Conservation (phyloP, 1,284 basidiomycete genomes). For the Psilocybe mexicana region DNA sequence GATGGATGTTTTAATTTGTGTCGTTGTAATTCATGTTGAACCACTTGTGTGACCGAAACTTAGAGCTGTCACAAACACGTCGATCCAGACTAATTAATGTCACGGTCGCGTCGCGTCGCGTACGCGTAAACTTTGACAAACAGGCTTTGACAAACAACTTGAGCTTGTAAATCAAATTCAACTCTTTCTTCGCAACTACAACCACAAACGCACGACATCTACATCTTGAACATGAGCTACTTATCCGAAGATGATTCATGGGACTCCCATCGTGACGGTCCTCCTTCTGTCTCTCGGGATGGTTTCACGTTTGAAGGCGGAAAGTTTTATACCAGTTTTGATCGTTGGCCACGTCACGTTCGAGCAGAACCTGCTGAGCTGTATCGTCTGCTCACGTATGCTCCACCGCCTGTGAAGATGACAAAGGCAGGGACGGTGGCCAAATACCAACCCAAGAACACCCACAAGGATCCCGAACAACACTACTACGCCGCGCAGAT, state of each 20-base stretch:
- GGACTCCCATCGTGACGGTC: background rate
- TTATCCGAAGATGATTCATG: background rate
- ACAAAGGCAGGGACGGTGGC: slow-evolving; percentile 28
- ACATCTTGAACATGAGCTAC: background rate
- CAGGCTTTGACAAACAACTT: background rate
- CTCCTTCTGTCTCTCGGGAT: slow-evolving; percentile 8
- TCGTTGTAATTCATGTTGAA: no score
- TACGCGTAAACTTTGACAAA: background rate
- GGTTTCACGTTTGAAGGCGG: slow-evolving; percentile 22
- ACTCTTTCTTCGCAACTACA: background rate
- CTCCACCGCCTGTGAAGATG: slow-evolving; percentile 20
- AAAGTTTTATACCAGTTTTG: slow-evolving; percentile 23
- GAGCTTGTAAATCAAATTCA: no score
- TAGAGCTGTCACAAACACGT: background rate
- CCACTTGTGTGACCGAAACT: no score
- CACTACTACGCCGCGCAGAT: slow-evolving; percentile 15
- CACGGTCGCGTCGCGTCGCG: background rate
- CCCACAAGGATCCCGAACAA: slow-evolving; percentile 22
- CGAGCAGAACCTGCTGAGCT: slow-evolving; percentile 21
- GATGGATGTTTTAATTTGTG: no score
- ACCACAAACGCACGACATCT: background rate
- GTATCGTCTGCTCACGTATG: slow-evolving; percentile 26
- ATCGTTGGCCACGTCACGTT: slow-evolving; percentile 12
- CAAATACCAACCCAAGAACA: slow-evolving; percentile 22
- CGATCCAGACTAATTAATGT: background rate